Evolutionary conservation across 73 alveolate genomes (phyloP), one percentile per base, ranked within the genome.

Genomic region (Tetrahymena borealis): DNA sequence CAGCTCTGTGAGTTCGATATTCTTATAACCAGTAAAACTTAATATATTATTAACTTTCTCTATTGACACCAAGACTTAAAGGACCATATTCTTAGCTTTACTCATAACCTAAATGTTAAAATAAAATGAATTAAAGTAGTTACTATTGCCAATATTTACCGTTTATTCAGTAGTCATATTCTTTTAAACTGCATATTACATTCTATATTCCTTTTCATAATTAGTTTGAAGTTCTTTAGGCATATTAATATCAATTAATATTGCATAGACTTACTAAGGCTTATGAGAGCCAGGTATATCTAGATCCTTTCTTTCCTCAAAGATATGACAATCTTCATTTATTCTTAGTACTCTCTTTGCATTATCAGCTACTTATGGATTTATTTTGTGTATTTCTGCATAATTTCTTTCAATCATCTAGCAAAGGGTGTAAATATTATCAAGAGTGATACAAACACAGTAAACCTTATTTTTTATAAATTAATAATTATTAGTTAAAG

Each of bases 391-490:
- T 28, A 92, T 39, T 20, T 92, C 92, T 18, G 39, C 1, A 16
- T 78, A 78, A 6, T 78, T 78, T 39, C 32, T 92, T 37, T 92
- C 77, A 16, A 92, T 32, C 32, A 92, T 78, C 77, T 7, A 36
- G 37, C 95, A 92, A 18, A 92, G 78, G 9, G 79, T 78, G 35
- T 78, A 38, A 0, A 92, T 78, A 40, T 92, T 91, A 16, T 77
- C 79, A 12, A 92, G 20, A 20, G 95, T 91, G 32, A 92, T 92
- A 60, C 95, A 92, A 92, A 92, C 92, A 92, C 95, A 92, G 37
- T 15, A 7, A 0, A 60, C 85, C 85, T 60, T 6, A 18, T 15
- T 24, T 18, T 4, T 18, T 41, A 41, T 41, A 18, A 18, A 15
- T 4, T 24, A 18, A 24, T 28, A 60, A 60, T 10, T 42, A 12